Base-by-base conservation (phyloP, 352 stramenopile species). In the Pythium pectinolyticum region DNA sequence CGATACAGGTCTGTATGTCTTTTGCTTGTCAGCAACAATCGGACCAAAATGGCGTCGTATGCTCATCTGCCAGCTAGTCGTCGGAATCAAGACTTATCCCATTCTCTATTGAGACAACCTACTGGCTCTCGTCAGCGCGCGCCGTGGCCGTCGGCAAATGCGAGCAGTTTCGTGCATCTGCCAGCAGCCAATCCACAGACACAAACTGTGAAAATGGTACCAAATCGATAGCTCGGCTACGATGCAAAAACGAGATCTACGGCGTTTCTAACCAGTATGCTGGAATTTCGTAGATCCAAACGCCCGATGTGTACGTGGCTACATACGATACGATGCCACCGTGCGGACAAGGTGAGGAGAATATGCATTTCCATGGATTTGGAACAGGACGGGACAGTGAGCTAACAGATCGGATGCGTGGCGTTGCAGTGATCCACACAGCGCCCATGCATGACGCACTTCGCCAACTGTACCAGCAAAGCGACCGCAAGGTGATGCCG, bases 301-400 rank as follows among this genome's bases (percentile, higher is more conserved):
- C 72, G 0, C 83, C 83, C 4, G 73, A 76, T 40, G 63, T 61
- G 46, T 92, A 89, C 56, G 57, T 86, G 27, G 83, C 83, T 52
- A 92, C 79, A 41, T 60, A 89, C 40, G 72, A 92, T 48, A 90
- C 83, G 0, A 85, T 84, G 78, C 81, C 83, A 17, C 76, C 78
- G 34, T 32, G 54, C 5, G 43, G 75, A 22, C 83, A 90, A 89
- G 78, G 83, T 89, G 69, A 22, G n/a, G n/a, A n/a, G n/a, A n/a
- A n/a, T n/a, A n/a, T n/a, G n/a, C n/a, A n/a, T n/a, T n/a, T n/a
- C n/a, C n/a, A n/a, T 32, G 14, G 17, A 54, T 51, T 27, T 11
- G 31, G 15, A 40, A 28, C 6, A 22, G 30, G 5, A 35, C 27
- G 17, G 11, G 15, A 20, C 19, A 45, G 49, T 14, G 40, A 31